Conservation (phyloP, 169 alveolate genomes). For the Cardiosporidium cionae region DNA sequence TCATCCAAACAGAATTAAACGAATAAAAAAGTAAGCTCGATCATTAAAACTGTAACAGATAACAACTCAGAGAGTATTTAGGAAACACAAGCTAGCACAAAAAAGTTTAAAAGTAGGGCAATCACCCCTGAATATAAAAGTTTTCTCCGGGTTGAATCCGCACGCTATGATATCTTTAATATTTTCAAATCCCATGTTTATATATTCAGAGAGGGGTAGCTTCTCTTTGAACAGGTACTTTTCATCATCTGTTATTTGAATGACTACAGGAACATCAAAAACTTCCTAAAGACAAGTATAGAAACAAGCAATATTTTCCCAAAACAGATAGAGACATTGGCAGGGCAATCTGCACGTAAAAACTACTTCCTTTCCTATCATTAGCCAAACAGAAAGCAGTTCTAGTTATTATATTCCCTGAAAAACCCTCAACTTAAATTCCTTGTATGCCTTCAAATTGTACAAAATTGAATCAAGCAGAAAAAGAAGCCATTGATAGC, state of each 20-base stretch:
- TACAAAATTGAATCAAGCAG: background rate
- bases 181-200: constrained; percentile 79
- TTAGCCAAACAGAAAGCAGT: background rate
- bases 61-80: too few relatives aligned
- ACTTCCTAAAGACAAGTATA: constrained; percentile 58
- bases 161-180: constrained; percentile 98
- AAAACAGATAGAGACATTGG: background rate
- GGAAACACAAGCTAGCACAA: too few relatives aligned
- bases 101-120: background rate
- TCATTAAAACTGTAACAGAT: too few relatives aligned
- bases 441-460: background rate
- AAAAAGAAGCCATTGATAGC: background rate
- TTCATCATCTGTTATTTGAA: constrained; percentile 98
- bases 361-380: background rate
- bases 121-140: constrained; percentile 84
- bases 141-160: constrained; percentile 95
- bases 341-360: background rate
- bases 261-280: constrained; percentile 96
- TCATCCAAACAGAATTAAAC: constrained; percentile 89
- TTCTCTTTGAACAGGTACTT: constrained; percentile 90
- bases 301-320: background rate
- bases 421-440: background rate
- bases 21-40: too few relatives aligned
- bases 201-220: constrained; percentile 9
- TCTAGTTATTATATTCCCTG: background rate